These are phyloP conservation scores for Leishmania tropica DNA, from an alignment of 208 protist species.

Conservation along the genomic window DNA sequence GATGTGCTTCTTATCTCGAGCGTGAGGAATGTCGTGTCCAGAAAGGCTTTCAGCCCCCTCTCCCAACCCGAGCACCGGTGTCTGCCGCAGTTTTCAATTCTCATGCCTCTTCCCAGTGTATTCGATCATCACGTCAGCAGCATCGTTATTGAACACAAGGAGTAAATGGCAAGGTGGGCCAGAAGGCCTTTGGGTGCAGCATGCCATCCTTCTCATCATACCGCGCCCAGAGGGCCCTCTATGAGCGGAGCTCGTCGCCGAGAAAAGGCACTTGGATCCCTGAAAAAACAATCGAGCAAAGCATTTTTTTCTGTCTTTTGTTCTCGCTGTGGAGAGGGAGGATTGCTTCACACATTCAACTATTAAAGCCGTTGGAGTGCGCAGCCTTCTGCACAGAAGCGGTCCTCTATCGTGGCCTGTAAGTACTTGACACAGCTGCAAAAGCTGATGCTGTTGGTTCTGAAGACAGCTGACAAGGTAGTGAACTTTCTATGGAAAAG, in stretches of 20 bases:
- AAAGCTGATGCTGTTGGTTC: neutral
- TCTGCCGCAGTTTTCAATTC: too few relatives aligned
- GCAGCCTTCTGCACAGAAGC: neutral
- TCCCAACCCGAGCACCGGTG: too few relatives aligned
- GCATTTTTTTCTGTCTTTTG: neutral
- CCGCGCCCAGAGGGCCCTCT: neutral
- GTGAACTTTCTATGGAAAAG: neutral
- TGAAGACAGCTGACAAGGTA: too few relatives aligned
- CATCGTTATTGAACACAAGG: neutral
- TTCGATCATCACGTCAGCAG: rapidly evolving
- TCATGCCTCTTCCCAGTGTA: too few relatives aligned
- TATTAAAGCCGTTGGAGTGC: neutral
- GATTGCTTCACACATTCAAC: neutral
- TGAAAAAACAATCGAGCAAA: neutral
- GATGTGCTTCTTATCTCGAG: neutral
- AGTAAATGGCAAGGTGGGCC: neutral
- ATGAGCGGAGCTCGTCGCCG: neutral
- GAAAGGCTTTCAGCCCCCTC: too few relatives aligned
- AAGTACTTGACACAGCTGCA: neutral
- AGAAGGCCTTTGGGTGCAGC: neutral
- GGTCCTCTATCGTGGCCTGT: neutral
- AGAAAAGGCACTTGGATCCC: neutral
- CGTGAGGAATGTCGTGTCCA: neutral
- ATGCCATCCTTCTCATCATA: neutral
- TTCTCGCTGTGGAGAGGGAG: neutral